Conservation (phyloP, 805 yeast species). For the Teunomyces barrocoloradensis region DNA sequence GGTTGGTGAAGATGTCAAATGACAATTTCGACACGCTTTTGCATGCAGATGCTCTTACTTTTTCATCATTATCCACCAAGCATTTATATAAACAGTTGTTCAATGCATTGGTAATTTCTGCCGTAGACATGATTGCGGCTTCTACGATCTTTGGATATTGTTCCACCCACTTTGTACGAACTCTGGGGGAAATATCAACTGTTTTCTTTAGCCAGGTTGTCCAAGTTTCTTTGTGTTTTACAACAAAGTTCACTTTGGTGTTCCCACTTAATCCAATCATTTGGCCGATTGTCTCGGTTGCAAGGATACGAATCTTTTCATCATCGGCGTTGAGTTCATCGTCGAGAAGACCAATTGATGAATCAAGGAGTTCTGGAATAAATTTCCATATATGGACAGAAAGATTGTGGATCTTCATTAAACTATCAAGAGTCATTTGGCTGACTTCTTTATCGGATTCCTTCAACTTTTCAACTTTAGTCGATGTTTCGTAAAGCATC, state of each 20-base stretch:
- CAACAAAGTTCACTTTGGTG: conserved; percentile 55
- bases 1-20: conserved; percentile 44
- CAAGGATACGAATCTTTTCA: conserved; percentile 57
- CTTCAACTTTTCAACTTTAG: conserved; percentile 17
- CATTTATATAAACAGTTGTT: conserved; percentile 61
- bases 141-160: conserved; percentile 48
- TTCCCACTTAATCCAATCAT: conserved; percentile 44
- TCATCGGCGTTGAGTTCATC: conserved; percentile 77
- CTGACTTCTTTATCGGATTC: conserved; percentile 15
- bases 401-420: conserved; percentile 61
- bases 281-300: conserved; percentile 71
- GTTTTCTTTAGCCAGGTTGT: conserved; percentile 71
- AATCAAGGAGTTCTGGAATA: conserved; percentile 69
- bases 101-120: conserved; percentile 43
- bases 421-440: conserved; percentile 33
- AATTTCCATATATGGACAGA: conserved; percentile 70
- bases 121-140: conserved; percentile 43
- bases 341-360: conserved; percentile 75
- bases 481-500: conserved; percentile 52
- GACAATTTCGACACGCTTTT: conserved; percentile 48
- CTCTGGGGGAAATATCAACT: conserved; percentile 61
- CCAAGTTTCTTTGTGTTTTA: conserved; percentile 60
- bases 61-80: conserved; percentile 71
- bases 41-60: conserved; percentile 64
- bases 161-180: conserved; percentile 70